phyloP scores from a whole-genome alignment of 2,329 filamentous ascomycete species.

The Cladophialophora chaetospira region DNA sequence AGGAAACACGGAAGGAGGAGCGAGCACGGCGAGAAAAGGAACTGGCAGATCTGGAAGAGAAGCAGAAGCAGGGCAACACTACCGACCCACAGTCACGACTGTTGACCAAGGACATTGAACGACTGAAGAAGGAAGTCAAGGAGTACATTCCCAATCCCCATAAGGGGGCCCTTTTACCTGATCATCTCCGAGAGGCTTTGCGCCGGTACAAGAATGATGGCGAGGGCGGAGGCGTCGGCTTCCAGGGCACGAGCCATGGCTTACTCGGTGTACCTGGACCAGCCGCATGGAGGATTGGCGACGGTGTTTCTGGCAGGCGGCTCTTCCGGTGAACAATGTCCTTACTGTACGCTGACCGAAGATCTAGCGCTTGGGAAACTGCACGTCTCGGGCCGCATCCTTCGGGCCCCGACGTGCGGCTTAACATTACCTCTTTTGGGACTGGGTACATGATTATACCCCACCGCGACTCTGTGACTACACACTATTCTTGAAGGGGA shows the following conservation, averaged over 20 bases:
- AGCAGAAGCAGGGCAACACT: constrained; percentile 37
- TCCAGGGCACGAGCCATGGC: constrained; percentile 50
- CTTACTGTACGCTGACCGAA: too few relatives aligned
- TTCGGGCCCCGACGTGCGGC: too few relatives aligned
- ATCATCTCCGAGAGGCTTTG: constrained; percentile 53
- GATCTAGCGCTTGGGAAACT: too few relatives aligned
- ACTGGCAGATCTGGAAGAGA: constrained; percentile 47
- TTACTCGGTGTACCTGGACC: constrained; percentile 48
- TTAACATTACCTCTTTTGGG: too few relatives aligned
- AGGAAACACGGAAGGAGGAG: constrained; percentile 55
- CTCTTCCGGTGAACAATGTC: constrained; percentile 47
- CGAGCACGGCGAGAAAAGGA: constrained; percentile 60
- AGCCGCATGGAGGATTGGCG: constrained; percentile 43
- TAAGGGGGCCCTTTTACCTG: constrained; percentile 50
- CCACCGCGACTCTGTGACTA: too few relatives aligned
- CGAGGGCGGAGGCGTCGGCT: constrained; percentile 52
- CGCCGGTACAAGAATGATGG: constrained; percentile 52
- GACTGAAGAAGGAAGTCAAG: constrained; percentile 38
- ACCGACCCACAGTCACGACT: constrained; percentile 28
- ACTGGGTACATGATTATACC: too few relatives aligned
- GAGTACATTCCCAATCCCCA: constrained; percentile 44
- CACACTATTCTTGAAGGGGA: not conserved
- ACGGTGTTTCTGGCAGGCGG: constrained; percentile 42
- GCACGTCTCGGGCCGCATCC: too few relatives aligned
- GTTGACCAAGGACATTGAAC: constrained; percentile 30